Percentiles rank a stretch among this genome's conserved stretches.
Evolutionary conservation across 352 stramenopile genomes (phyloP).

Genomic region (Globisporangium paroecandrum): DNA sequence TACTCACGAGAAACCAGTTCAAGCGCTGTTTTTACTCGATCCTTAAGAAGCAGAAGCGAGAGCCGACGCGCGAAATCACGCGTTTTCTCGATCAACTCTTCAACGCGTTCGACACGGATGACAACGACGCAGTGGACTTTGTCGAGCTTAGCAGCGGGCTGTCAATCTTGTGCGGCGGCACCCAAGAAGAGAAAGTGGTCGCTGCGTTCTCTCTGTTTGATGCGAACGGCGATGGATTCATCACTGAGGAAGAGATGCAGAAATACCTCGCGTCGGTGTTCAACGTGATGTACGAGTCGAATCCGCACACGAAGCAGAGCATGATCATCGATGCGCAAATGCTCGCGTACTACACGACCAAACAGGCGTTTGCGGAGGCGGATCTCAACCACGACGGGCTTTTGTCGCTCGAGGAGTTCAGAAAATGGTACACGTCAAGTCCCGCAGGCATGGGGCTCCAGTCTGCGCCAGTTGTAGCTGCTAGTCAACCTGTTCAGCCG

Average conservation of each 20-base stretch:
- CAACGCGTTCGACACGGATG: slow-evolving; percentile 69
- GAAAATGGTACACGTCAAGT: slow-evolving; percentile 59
- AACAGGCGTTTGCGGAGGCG: slow-evolving; percentile 82
- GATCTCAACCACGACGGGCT: slow-evolving; percentile 81
- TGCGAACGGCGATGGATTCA: slow-evolving; percentile 75
- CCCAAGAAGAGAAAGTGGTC: slow-evolving; percentile 71
- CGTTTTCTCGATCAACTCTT: slow-evolving; percentile 74
- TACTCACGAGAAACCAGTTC: slow-evolving; percentile 61
- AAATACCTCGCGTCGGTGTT: slow-evolving; percentile 76
- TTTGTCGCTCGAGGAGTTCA: slow-evolving; percentile 80
- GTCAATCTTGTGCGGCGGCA: slow-evolving; percentile 69
- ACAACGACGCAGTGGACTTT: slow-evolving; percentile 70
- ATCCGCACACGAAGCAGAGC: slow-evolving; percentile 26
- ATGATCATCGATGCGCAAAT: slow-evolving; percentile 49
- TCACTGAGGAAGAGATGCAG: slow-evolving; percentile 79
- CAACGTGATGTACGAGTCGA: slow-evolving; percentile 58
- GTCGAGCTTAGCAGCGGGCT: slow-evolving; percentile 74
- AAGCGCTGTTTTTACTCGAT: slow-evolving; percentile 67
- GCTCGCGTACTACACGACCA: slow-evolving; percentile 69
- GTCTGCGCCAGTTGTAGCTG: slow-evolving; percentile 4
- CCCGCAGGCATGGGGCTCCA: not conserved
- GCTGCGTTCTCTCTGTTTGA: slow-evolving; percentile 87
- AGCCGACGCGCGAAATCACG: slow-evolving; percentile 44
- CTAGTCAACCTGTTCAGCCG: not conserved
- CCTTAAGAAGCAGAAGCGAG: slow-evolving; percentile 52